phyloP scores from a whole-genome alignment of 1,284 basidiomycete species.

The Cryptococcus jaspeensis region DNA sequence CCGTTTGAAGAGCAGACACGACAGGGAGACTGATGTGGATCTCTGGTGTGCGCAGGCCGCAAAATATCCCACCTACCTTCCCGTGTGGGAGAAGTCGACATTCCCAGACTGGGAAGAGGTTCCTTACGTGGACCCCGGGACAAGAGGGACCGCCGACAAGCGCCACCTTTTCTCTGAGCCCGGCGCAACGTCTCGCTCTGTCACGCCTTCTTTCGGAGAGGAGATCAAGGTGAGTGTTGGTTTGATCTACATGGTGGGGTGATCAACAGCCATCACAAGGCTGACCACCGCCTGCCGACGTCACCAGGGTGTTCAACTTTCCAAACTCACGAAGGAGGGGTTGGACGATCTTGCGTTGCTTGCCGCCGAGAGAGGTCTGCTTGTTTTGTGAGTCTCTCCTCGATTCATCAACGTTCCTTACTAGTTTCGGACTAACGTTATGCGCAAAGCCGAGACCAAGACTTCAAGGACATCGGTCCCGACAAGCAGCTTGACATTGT shows the following conservation, averaged over 20 bases:
- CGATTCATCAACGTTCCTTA: no score
- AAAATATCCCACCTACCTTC: conserved; percentile 16
- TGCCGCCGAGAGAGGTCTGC: conserved; percentile 61
- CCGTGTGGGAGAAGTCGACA: conserved; percentile 14
- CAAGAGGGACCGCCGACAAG: conserved; percentile 57
- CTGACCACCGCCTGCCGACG: neutral
- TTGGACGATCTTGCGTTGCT: conserved; percentile 64
- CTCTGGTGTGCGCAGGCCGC: neutral
- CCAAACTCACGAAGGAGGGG: conserved; percentile 58
- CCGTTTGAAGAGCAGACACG: no score
- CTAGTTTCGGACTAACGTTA: neutral
- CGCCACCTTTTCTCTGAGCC: conserved; percentile 54
- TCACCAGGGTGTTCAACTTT: conserved; percentile 58
- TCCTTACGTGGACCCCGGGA: conserved; percentile 53
- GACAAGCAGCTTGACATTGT: conserved; percentile 58
- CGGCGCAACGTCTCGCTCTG: conserved; percentile 51
- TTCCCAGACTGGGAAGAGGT: conserved; percentile 20
- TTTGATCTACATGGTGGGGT: no score
- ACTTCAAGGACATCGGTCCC: conserved; percentile 58
- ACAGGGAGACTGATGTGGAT: no score
- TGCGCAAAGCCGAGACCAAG: conserved; percentile 54
- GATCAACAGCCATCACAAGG: neutral
- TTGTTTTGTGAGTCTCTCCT: conserved; percentile 55
- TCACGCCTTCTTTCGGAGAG: conserved; percentile 62
- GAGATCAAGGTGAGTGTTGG: conserved; percentile 51